Percentiles rank a stretch among this genome's conserved stretches.
Conservation (phyloP, 2,329 filamentous ascomycete genomes). For the Annulohypoxylon truncatum region DNA sequence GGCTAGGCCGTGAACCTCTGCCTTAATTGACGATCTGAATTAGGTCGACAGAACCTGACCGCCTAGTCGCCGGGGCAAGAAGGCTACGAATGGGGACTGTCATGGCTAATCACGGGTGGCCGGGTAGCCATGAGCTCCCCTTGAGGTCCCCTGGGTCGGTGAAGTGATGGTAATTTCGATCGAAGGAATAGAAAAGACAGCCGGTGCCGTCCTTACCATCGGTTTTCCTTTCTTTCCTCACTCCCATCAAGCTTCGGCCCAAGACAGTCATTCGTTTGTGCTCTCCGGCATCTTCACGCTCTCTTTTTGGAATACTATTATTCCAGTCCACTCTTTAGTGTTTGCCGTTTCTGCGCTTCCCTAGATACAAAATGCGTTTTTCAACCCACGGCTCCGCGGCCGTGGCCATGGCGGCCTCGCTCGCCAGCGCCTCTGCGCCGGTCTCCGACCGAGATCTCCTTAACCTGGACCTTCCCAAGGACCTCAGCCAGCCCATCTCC, state of each 20-base stretch:
- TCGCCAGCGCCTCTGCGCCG: conserved; percentile 44
- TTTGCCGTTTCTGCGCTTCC: conserved; percentile 36
- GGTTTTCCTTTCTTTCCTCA: conserved; percentile 30
- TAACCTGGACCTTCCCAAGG: conserved; percentile 30
- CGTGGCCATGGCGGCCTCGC: conserved; percentile 48
- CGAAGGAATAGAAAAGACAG: conserved; percentile 44
- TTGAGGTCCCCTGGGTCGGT: conserved; percentile 32
- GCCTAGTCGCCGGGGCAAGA: conserved; percentile 20
- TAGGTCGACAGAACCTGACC: conserved; percentile 37
- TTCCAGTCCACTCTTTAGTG: conserved; percentile 51
- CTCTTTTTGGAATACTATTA: conserved; percentile 42
- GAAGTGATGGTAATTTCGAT: conserved; percentile 36
- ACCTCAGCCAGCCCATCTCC: conserved; percentile 43
- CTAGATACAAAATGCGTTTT: conserved; percentile 48
- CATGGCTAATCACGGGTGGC: conserved; percentile 37
- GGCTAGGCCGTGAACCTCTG: conserved; percentile 10
- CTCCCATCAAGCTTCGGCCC: conserved; percentile 43
- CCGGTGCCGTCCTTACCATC: conserved; percentile 30
- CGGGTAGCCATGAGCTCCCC: conserved; percentile 36
- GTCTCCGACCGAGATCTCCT: conserved; percentile 36
- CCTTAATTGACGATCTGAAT: conserved; percentile 43
- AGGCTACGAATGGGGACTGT: conserved; percentile 11
- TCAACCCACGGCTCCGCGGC: conserved; percentile 48
- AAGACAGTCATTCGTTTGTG: conserved; percentile 47
- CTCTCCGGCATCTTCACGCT: conserved; percentile 44